Evolutionary conservation across 2,329 filamentous ascomycete genomes (phyloP).

Genomic region (Pleurostoma richardsiae): DNA sequence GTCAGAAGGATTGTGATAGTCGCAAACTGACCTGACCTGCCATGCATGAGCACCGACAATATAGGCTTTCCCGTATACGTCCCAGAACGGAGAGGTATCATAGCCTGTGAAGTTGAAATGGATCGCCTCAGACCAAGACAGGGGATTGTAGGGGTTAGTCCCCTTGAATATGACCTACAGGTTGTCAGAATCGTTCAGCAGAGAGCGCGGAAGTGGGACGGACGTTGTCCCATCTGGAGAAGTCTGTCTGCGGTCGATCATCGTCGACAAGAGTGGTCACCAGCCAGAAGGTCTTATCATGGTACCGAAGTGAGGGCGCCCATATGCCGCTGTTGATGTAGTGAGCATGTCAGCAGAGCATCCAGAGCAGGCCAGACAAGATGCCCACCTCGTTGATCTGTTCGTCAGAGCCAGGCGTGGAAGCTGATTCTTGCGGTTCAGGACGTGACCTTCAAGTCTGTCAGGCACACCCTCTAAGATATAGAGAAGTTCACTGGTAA

Average conservation of each 20-base stretch:
- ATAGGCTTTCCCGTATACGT: constrained; percentile 49
- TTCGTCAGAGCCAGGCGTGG: constrained; percentile 23
- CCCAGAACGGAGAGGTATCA: constrained; percentile 52
- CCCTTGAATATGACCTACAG: constrained; percentile 37
- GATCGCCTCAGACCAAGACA: constrained; percentile 40
- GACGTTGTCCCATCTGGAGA: constrained; percentile 31
- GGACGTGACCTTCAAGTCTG: constrained; percentile 20
- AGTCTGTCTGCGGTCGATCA: constrained; percentile 25
- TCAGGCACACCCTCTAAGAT: not conserved
- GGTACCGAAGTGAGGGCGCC: constrained; percentile 22
- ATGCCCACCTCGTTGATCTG: constrained; percentile 18
- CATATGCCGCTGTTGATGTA: constrained; percentile 20
- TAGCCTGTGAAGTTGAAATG: constrained; percentile 45
- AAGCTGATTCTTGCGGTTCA: constrained; percentile 27
- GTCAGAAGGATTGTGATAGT: not conserved
- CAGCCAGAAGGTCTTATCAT: constrained; percentile 21
- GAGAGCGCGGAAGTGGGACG: not conserved
- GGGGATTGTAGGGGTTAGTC: constrained; percentile 31
- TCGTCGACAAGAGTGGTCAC: constrained; percentile 25
- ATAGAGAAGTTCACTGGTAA: not conserved
- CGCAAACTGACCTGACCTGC: constrained; percentile 19
- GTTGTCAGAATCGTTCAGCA: not conserved
- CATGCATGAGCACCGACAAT: constrained; percentile 35
- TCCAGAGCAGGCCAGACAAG: too few relatives aligned
- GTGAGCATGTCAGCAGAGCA: too few relatives aligned